Conservation (phyloP, 495 filamentous ascomycete genomes). For the Talaromyces liani region DNA sequence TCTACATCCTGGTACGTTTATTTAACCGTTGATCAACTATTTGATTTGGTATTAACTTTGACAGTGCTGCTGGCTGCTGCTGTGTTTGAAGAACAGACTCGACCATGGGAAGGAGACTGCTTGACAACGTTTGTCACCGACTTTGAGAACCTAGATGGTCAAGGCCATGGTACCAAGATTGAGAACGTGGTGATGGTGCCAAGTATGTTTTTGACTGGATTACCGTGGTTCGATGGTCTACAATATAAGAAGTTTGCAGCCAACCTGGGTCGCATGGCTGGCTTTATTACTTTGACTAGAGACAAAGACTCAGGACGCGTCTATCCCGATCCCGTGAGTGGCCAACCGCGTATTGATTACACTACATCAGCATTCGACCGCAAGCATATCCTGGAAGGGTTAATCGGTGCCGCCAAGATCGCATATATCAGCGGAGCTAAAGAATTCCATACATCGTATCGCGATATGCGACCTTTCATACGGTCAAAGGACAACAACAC, state of each 20-base stretch:
- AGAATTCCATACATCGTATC: conserved; percentile 60
- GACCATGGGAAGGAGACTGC: conserved; percentile 73
- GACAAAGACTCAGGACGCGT: conserved; percentile 69
- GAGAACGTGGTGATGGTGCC: conserved; percentile 66
- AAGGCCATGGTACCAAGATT: conserved; percentile 79
- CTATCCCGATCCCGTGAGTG: conserved; percentile 63
- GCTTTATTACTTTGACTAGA: conserved; percentile 61
- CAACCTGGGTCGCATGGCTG: conserved; percentile 53
- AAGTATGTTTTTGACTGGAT: conserved; percentile 43
- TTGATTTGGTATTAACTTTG: conserved; percentile 10
- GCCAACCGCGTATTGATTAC: conserved; percentile 58
- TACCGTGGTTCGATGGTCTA: conserved; percentile 56
- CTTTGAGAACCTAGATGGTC: conserved; percentile 74
- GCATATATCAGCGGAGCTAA: conserved; percentile 66
- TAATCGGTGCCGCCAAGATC: conserved; percentile 66
- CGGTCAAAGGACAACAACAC: conserved; percentile 28
- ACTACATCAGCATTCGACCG: conserved; percentile 62
- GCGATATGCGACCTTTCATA: conserved; percentile 59
- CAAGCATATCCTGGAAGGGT: conserved; percentile 59
- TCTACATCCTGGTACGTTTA: conserved; percentile 57
- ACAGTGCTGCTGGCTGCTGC: conserved; percentile 48
- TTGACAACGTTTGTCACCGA: conserved; percentile 70
- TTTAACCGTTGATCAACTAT: background rate
- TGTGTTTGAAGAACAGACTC: conserved; percentile 56
- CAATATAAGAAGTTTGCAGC: conserved; percentile 61